phyloP scores from a whole-genome alignment of 2,329 filamentous ascomycete species.

The Incumbomyces delicatus region DNA sequence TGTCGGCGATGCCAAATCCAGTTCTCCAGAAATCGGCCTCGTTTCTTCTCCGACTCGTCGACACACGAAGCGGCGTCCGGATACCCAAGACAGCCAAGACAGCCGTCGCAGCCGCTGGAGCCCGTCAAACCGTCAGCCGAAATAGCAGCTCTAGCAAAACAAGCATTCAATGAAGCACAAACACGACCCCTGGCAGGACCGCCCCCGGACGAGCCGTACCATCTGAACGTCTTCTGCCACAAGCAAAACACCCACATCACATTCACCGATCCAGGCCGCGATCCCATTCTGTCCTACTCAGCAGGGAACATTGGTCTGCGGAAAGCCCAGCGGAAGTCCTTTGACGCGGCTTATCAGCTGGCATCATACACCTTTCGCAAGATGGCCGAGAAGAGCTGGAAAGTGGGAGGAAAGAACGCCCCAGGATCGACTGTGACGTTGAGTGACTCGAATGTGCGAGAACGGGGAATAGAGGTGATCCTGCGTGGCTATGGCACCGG shows the following conservation, averaged over 20 bases:
- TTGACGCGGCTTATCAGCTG: constrained; percentile 88
- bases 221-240: constrained; percentile 75
- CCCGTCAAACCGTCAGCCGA: not conserved
- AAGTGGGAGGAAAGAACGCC: constrained; percentile 63
- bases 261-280: constrained; percentile 69
- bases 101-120: not conserved
- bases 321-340: constrained; percentile 68
- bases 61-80: not conserved
- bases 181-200: constrained; percentile 8
- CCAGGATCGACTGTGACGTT: constrained; percentile 51
- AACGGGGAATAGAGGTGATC: constrained; percentile 64
- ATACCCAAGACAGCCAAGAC: too few species aligned
- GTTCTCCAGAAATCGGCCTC: constrained; percentile 4
- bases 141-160: constrained; percentile 4
- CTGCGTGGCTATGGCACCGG: constrained; percentile 79
- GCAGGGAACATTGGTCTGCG: constrained; percentile 86
- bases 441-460: constrained; percentile 62
- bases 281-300: constrained; percentile 69
- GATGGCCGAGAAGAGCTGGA: constrained; percentile 71
- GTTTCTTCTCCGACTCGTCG: constrained; percentile 2
- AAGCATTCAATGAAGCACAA: constrained; percentile 11
- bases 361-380: constrained; percentile 72
- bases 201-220: constrained; percentile 53
- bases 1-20: constrained; percentile 15
- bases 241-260: constrained; percentile 97